Base-by-base conservation (phyloP, 1,284 basidiomycete genomes). In the Cryptococcus amylolentus region DNA sequence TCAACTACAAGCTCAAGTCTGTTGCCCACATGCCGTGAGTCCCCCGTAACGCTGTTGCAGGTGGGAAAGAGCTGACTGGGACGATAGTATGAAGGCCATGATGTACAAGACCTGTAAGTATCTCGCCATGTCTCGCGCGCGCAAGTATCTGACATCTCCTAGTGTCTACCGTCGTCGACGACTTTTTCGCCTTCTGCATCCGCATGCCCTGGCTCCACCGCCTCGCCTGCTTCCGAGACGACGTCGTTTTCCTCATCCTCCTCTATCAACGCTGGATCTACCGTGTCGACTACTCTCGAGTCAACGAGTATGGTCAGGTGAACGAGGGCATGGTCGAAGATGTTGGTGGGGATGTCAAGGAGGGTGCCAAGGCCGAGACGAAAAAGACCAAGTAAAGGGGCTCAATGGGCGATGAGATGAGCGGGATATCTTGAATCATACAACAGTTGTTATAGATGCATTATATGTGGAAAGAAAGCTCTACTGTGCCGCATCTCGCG, bases 281-380 rank as follows among this genome's bases (percentile, higher is more conserved):
- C 80, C 87, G 91, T 51, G 82, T 96, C 69, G 95, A 98, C 80
- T 88, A 87, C 65, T 89, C 88, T 66, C 87, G 95, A 63, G 83
- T 91, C 64, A 98, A 98, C 77, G 95, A 98, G 80, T 97, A 91
- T 72, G 93, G 94, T 55, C 89, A 94, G 79, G 86, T 91, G 65
- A 78, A 63, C 47, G 72, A 74, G 52, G 73, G 66, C 49, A 70
- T 65, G 64, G 69, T 69, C n/a, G 68, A 72, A 54, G 66, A 68
- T 41, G 72, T 72, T 39, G 72, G 67, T 3, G 55, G 49, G 18
- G 56, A 56, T 20, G 57, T 41, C 41, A 60, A 50, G 44, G 57
- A 58, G 54, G 59, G 46, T 20, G 58, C 52, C n/a, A 58, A 65
- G 52, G 50, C 39, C n/a, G 69, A 72, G 66, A 57, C 65, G 14